Evolutionary conservation across 805 yeast genomes (phyloP), one percentile per base, ranked within the genome.

Genomic region (Wickerhamomyces hampshirensis): DNA sequence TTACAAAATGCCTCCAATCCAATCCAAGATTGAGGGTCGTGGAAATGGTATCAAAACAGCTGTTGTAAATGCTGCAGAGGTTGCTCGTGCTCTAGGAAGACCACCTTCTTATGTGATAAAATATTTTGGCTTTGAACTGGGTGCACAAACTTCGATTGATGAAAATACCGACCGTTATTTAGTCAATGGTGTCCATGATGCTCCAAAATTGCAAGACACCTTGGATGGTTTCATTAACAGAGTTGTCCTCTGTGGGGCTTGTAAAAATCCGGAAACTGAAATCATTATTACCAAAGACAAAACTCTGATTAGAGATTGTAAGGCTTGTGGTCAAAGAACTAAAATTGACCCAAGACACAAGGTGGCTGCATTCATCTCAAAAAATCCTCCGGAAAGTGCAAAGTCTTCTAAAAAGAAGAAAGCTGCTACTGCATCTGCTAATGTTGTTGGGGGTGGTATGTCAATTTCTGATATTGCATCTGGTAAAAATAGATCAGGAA

Each of bases 1-100:
- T 71, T 93, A 93, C 68, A 93, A 93, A 71, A 93, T 93, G 98
- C 98, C 98, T 59, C 84, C 94, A 29, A 82, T 93, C 65, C 94
- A 85, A 68, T 85, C 96, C 51, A 93, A 93, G 74, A 86, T 86
- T 48, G 98, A 93, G 69, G 98, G 98, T 64, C 78, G 96, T 62
- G 98, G 98, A 70, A 93, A 93, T 69, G 98, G 98, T 80, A 93
- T 93, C 67, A 89, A 88, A 63, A 93, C 98, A 17, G 94, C 91
- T 37, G 81, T 93, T 39, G 77, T 87, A 49, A 93, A 93, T 65
- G 78, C 87, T 37, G 68, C 84, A 27, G 98, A 93, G 57, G 96
- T 93, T 43, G 95, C 97, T 28, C 78, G 96, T 55, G 95, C 98
- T 16, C 73, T 93, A 47, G 85, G 84, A 50, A 81, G 98, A 66